Evolutionary conservation across 2,329 filamentous ascomycete genomes (phyloP).

Genomic region (Alternaria brassicicola): DNA sequence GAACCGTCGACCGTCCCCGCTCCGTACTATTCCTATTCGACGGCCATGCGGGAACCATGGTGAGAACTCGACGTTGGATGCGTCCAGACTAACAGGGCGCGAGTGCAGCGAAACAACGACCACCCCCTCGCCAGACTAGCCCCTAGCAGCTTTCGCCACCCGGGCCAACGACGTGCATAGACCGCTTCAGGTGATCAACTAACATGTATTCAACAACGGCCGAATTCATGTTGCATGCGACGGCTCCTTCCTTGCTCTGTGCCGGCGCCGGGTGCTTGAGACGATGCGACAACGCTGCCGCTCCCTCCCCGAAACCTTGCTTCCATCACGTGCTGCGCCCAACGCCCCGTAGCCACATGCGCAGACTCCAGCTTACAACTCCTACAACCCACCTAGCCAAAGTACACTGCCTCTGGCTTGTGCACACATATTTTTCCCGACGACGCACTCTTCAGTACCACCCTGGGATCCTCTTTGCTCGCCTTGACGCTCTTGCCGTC

Average conservation of each 20-base stretch:
- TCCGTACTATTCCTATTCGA: slow-evolving; percentile 30
- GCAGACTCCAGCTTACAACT: neutral
- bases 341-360: neutral
- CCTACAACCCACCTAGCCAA: slow-evolving; percentile 38
- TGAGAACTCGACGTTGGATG: neutral
- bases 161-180: neutral
- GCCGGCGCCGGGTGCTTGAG: neutral
- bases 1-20: slow-evolving; percentile 12
- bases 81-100: neutral
- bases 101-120: slow-evolving; percentile 18
- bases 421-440: slow-evolving; percentile 53
- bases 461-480: slow-evolving; percentile 51
- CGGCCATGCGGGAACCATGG: slow-evolving; percentile 22
- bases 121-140: slow-evolving; percentile 14
- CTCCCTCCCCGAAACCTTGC: neutral
- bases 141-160: slow-evolving; percentile 15
- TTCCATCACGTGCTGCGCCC: neutral
- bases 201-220: slow-evolving; percentile 7
- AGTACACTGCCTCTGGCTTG: slow-evolving; percentile 53
- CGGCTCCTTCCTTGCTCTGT: neutral
- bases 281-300: neutral
- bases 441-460: slow-evolving; percentile 50
- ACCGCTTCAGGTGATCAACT: neutral
- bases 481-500: slow-evolving; percentile 52
- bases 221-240: slow-evolving; percentile 1